Percentiles rank a stretch among this genome's conserved stretches.
Evolutionary conservation across 129 eudicot genomes (phyloP).

Genomic region (Dittrichia graveolens): DNA sequence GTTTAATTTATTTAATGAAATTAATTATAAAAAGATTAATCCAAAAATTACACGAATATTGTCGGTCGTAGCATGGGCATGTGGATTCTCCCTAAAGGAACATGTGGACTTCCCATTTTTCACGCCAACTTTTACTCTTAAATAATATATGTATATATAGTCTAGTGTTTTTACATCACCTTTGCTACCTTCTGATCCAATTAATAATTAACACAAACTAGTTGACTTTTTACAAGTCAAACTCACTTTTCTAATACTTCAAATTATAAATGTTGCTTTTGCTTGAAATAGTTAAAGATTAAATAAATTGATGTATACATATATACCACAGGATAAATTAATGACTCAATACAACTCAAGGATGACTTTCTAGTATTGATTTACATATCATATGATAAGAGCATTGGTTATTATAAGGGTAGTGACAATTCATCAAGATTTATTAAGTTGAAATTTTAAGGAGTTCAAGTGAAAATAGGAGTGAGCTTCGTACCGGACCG

Average conservation of each 20-base stretch:
- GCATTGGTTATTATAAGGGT: too few species aligned
- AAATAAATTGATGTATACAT: too few species aligned
- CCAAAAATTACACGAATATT: background rate
- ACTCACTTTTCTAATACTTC: background rate
- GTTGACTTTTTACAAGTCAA: background rate
- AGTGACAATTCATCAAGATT: too few species aligned
- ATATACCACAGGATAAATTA: too few species aligned
- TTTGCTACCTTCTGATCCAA: too few species aligned
- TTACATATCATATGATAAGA: too few species aligned
- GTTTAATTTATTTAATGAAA: background rate
- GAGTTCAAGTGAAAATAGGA: too few species aligned
- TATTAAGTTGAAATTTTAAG: too few species aligned
- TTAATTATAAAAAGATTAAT: background rate
- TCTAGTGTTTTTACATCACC: constrained; percentile 14
- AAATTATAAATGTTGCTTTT: background rate
- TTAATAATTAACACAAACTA: constrained; percentile 1
- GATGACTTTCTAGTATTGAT: too few species aligned
- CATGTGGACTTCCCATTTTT: constrained; percentile 21
- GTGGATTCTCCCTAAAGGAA: constrained; percentile 18
- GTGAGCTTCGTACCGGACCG: too few species aligned
- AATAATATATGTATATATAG: background rate
- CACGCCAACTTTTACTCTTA: constrained; percentile 27
- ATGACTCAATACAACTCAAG: too few species aligned
- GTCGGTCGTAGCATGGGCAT: constrained; percentile 25
- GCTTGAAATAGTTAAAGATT: too few species aligned